A percentile compares a stretch with the other conserved stretches of the same genome.
Conservation (phyloP, 768 basidiomycete species). For the Clitopilus passeckerianus region DNA sequence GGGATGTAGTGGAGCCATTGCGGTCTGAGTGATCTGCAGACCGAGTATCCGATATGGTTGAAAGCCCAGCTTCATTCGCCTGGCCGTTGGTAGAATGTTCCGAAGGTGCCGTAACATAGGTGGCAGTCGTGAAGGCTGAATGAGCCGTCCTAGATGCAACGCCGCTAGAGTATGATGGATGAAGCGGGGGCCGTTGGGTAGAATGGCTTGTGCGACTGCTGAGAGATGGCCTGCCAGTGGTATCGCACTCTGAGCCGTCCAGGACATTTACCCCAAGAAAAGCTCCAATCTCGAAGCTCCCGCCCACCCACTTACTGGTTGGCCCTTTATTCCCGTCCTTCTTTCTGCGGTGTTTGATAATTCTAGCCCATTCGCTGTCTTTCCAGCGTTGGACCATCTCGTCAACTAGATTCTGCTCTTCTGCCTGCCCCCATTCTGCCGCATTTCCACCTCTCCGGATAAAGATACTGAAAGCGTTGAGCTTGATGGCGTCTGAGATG, state of each 20-base stretch:
- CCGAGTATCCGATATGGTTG: neutral
- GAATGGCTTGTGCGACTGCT: neutral
- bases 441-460: slow-evolving; percentile 55
- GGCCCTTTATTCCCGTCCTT: slow-evolving; percentile 16
- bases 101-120: slow-evolving; percentile 21
- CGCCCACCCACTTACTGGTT: slow-evolving; percentile 56
- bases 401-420: slow-evolving; percentile 43
- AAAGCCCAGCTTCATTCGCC: neutral
- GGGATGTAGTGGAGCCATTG: slow-evolving; percentile 12
- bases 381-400: slow-evolving; percentile 61
- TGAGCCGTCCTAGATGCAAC: slow-evolving; percentile 7
- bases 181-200: neutral
- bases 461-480: slow-evolving; percentile 62
- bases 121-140: slow-evolving; percentile 5
- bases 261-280: slow-evolving; percentile 67
- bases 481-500: slow-evolving; percentile 45
- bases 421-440: slow-evolving; percentile 62
- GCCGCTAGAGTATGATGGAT: slow-evolving; percentile 1
- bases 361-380: slow-evolving; percentile 60
- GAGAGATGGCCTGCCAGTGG: neutral
- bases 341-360: slow-evolving; percentile 32
- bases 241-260: slow-evolving; percentile 21
- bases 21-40: slow-evolving; percentile 4
- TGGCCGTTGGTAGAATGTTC: neutral
- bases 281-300: slow-evolving; percentile 74